Conservation (phyloP, 371 early-diverging fungal species). For the Cokeromyces recurvatus region DNA sequence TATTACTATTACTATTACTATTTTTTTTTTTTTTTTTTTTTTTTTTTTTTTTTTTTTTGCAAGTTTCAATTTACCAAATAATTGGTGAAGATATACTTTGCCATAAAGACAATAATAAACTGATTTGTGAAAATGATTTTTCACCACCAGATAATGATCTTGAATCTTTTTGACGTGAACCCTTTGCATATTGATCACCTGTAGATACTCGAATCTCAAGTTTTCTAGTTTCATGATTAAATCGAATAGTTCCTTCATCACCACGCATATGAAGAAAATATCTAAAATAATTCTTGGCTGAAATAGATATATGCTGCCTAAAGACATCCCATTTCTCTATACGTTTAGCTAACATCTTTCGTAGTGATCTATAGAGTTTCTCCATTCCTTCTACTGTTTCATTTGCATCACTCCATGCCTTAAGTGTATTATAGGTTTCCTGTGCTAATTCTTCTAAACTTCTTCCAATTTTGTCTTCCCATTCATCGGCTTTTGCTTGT, state of each 20-base stretch:
- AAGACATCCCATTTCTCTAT: conserved; percentile 63
- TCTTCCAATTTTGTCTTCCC: conserved; percentile 10
- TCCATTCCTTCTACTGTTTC: conserved; percentile 46
- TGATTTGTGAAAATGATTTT: conserved; percentile 98
- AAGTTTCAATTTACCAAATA: conserved; percentile 57
- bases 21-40: too few relatives aligned
- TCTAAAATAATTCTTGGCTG: conserved; percentile 70
- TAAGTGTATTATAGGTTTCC: conserved; percentile 43
- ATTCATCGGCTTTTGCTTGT: neutral
- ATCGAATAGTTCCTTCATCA: conserved; percentile 80
- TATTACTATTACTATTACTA: neutral
- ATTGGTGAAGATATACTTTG: conserved; percentile 93
- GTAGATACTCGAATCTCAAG: conserved; percentile 60
- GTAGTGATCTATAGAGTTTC: conserved; percentile 19
- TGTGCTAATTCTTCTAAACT: conserved; percentile 54
- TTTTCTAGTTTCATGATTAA: conserved; percentile 72
- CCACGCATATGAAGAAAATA: conserved; percentile 78
- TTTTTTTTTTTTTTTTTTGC: too few relatives aligned
- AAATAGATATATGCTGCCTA: conserved; percentile 64
- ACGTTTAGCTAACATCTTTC: conserved; percentile 61
- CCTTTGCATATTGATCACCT: conserved; percentile 39
- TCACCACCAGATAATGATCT: conserved; percentile 97
- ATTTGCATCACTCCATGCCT: conserved; percentile 57
- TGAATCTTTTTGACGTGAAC: conserved; percentile 73
- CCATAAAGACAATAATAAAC: conserved; percentile 96